Evolutionary conservation across 345 rosid genomes (phyloP).

Genomic region (Ceriops zippeliana): DNA sequence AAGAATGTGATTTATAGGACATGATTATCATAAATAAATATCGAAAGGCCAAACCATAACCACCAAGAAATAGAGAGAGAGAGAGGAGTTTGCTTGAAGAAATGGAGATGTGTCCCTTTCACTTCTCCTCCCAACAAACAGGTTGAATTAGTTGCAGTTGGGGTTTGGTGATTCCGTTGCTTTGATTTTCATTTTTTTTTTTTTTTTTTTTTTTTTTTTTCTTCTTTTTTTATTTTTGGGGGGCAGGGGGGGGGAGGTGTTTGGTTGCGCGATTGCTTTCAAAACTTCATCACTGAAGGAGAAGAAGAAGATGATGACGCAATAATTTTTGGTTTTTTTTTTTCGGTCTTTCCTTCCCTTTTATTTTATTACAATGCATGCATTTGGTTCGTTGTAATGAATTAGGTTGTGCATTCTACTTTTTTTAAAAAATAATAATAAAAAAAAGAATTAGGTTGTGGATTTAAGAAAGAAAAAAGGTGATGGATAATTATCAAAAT

Average conservation of each 20-base stretch:
- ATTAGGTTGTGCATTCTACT: too few species aligned
- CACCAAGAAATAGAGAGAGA: neutral
- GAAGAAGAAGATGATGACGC: too few species aligned
- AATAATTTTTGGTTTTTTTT: too few species aligned
- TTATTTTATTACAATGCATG: too few species aligned
- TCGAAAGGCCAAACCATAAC: slow-evolving; percentile 7
- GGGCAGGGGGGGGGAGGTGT: neutral
- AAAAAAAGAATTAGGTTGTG: too few species aligned
- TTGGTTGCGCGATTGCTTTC: slow-evolving; percentile 37
- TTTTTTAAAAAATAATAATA: too few species aligned
- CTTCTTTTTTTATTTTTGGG: too few species aligned
- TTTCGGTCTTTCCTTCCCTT: too few species aligned
- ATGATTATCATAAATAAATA: slow-evolving; percentile 28
- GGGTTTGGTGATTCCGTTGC: neutral
- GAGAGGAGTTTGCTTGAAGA: slow-evolving; percentile 66
- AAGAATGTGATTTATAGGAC: slow-evolving; percentile 30
- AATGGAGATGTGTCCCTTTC: slow-evolving; percentile 30
- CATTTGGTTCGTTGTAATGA: too few species aligned
- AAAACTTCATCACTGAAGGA: neutral
- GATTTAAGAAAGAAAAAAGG: too few species aligned
- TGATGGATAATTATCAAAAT: too few species aligned
- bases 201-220: neutral
- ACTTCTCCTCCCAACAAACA: slow-evolving; percentile 2
- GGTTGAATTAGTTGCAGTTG: slow-evolving; percentile 26
- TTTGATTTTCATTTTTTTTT: neutral